A percentile compares a stretch with the other conserved stretches of the same genome.
phyloP scores from a whole-genome alignment of 352 stramenopile species.

The Stramenopiles sp. region DNA sequence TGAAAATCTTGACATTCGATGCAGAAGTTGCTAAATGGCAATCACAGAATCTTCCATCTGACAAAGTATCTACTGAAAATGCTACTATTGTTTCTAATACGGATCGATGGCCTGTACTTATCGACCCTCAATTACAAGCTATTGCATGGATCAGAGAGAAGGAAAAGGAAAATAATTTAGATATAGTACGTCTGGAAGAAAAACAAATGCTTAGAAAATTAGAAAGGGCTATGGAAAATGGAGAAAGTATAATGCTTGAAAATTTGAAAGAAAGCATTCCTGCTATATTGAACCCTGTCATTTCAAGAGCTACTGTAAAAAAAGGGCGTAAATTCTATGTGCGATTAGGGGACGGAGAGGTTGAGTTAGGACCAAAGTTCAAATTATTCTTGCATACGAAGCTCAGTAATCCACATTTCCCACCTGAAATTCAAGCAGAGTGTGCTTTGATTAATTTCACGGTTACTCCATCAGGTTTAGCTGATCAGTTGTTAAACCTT shows the following conservation, averaged over 20 bases:
- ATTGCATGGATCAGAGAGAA: constrained; percentile 60
- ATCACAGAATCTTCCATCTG: constrained; percentile 62
- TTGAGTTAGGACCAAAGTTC: constrained; percentile 63
- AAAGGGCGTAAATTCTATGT: constrained; percentile 67
- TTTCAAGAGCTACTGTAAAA: constrained; percentile 57
- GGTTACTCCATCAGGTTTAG: constrained; percentile 60
- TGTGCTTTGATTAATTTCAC: constrained; percentile 82
- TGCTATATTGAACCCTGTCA: constrained; percentile 52
- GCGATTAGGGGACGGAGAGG: constrained; percentile 55
- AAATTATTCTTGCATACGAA: constrained; percentile 68
- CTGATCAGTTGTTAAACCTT: constrained; percentile 61
- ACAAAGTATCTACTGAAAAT: constrained; percentile 73
- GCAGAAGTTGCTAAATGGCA: constrained; percentile 62
- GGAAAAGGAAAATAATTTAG: constrained; percentile 21
- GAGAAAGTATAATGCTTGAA: constrained; percentile 62
- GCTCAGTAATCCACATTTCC: constrained; percentile 69
- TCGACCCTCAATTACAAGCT: constrained; percentile 65
- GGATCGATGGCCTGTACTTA: constrained; percentile 57
- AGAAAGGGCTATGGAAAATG: constrained; percentile 41
- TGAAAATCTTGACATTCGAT: constrained; percentile 47
- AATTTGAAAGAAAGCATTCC: constrained; percentile 62
- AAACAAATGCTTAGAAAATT: constrained; percentile 48
- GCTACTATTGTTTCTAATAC: constrained; percentile 66
- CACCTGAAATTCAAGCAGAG: constrained; percentile 64
- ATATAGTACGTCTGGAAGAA: constrained; percentile 44